Percentiles rank a stretch among this genome's conserved stretches.
These are phyloP conservation scores for Senecio squalidus DNA, from an alignment of 140 eudicot genomes.

Conservation along the genomic window DNA sequence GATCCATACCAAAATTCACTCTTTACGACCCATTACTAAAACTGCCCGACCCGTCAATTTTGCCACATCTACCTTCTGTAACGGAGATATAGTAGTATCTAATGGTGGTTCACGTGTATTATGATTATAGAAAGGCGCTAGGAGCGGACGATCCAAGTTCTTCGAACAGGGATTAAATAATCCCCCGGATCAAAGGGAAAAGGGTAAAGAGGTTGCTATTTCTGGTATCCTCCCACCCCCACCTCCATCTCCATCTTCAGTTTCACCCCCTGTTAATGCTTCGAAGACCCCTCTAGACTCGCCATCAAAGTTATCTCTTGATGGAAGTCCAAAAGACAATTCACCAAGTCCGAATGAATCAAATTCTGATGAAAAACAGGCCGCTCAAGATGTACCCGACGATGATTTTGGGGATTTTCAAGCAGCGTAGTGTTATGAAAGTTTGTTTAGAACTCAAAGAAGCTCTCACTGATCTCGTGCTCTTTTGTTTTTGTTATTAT, in stretches of 20 bases:
- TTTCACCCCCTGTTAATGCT: constrained; percentile 50
- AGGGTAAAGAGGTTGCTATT: constrained; percentile 41
- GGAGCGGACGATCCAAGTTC: constrained; percentile 52
- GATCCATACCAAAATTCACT: too few relatives aligned
- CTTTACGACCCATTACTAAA: too few relatives aligned
- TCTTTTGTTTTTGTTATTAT: background rate
- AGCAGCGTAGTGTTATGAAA: constrained; percentile 49
- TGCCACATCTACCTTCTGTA: too few relatives aligned
- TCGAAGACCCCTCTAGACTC: constrained; percentile 30
- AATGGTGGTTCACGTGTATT: background rate
- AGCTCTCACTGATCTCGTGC: constrained; percentile 6
- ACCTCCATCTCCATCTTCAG: constrained; percentile 55
- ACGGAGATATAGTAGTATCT: constrained; percentile 5
- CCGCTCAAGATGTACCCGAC: constrained; percentile 52
- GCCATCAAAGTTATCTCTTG: constrained; percentile 41
- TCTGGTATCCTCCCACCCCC: constrained; percentile 82
- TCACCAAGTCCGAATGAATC: constrained; percentile 24
- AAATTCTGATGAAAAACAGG: constrained; percentile 23
- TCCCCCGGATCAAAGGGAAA: constrained; percentile 42
- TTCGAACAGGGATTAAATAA: constrained; percentile 73
- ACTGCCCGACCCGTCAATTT: too few relatives aligned
- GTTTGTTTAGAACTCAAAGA: constrained; percentile 20
- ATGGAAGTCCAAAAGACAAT: constrained; percentile 23
- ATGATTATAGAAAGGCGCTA: constrained; percentile 55
- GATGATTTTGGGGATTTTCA: constrained; percentile 99